Base-by-base conservation (phyloP, 176 grass and related monocot genomes). In the Puya raimondii region DNA sequence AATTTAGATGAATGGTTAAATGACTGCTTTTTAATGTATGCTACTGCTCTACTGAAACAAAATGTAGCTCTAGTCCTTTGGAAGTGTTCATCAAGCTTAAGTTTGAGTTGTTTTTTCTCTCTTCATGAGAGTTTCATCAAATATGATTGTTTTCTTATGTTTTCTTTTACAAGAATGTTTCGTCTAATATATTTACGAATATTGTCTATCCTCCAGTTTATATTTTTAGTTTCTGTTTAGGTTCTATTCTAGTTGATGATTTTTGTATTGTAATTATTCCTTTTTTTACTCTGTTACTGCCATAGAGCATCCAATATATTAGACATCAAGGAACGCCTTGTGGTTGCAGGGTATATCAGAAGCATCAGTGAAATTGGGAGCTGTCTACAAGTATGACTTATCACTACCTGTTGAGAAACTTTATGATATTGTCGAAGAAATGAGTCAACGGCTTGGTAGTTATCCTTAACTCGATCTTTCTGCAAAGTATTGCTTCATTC, bases 361-460 rank as follows among this genome's bases (percentile, higher is more conserved):
- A 73, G 89, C 93, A 82, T 77, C 86, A 54, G 72, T 97, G 42
- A 97, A 97, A 78, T 76, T 79, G 74, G 93, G 93, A 23, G 84
- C 93, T 26, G 89, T 91, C 59, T 97, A 92, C 80, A 97, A 92
- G 81, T 97, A 97, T 72, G 93, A 90, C 76, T 82, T 96, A 64
- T 91, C 86, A 72, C 74, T 91, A 83, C 83, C 86, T 49, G 78
- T 91, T 74, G 84, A 92, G 52, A 87, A 92, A 63, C 65, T 90
- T 61, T 97, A 97, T 68, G 74, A 83, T 78, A 92, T 90, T 66
- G 93, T 92, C 73, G 89, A 92, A 80, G 86, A 97, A 90, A 97
- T 90, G 89, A 81, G 89, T 21, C 21, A 48, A 64, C 79, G 89
- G 64, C 71, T 97, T 85, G 93, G 93, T 97, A 90, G 72, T 64